Conservation (phyloP, 192 early-diverging fungal species). For the Umbelopsis sp. region DNA sequence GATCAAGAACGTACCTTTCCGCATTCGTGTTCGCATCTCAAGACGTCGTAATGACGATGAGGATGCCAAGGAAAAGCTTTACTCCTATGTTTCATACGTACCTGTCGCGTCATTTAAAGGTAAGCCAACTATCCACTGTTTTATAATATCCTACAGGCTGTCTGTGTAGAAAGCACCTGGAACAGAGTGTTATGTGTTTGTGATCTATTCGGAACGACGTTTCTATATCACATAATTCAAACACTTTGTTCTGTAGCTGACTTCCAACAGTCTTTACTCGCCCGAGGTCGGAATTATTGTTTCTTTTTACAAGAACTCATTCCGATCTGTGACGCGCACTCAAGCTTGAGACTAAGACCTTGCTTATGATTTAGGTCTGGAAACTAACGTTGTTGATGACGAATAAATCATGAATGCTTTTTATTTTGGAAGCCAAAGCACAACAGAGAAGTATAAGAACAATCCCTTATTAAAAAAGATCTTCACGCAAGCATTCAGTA, state of each 20-base stretch:
- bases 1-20: constrained; percentile 93
- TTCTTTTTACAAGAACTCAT: background rate
- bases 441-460: background rate
- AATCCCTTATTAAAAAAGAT: background rate
- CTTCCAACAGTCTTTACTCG: constrained; percentile 12
- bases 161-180: constrained; percentile 10
- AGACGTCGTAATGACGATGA: constrained; percentile 98
- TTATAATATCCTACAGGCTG: background rate
- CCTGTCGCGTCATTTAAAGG: constrained; percentile 91
- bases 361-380: background rate
- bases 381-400: constrained; percentile 8
- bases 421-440: no score
- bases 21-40: constrained; percentile 93
- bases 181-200: no score
- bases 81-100: constrained; percentile 92
- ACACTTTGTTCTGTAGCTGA: background rate
- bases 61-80: constrained; percentile 96
- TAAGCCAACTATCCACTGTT: constrained; percentile 17
- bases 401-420: background rate
- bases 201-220: no score
- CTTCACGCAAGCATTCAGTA: background rate
- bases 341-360: background rate
- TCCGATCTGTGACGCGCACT: constrained; percentile 15
- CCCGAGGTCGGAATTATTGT: constrained; percentile 5
- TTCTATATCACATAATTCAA: no score